Conservation (phyloP, 163 green algal species). For the Scenedesmus sp. region DNA sequence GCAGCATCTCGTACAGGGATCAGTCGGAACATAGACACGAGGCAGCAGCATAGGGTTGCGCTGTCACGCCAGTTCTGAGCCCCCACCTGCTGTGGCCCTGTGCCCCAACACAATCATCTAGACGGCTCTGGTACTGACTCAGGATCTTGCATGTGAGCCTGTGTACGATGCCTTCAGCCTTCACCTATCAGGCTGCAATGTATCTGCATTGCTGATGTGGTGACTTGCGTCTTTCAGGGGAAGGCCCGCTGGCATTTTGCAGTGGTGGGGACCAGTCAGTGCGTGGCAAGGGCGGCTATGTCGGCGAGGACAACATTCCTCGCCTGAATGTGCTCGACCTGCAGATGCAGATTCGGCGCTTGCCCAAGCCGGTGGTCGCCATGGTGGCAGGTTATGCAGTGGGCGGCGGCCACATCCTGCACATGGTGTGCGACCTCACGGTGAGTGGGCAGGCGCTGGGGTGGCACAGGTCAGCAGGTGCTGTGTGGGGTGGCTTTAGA, state of each 20-base stretch:
- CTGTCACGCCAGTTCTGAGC: neutral
- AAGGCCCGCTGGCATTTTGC: constrained; percentile 94
- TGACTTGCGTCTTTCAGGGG: constrained; percentile 68
- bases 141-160: neutral
- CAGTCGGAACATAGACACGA: too few species aligned
- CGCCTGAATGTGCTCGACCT: constrained; percentile 98
- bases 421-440: constrained; percentile 99
- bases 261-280: constrained; percentile 96
- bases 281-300: constrained; percentile 93
- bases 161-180: neutral
- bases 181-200: neutral
- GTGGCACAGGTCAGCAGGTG: too few species aligned
- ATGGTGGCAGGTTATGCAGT: constrained; percentile 98
- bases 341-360: constrained; percentile 94
- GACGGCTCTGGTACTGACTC: neutral
- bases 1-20: too few species aligned
- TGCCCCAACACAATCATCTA: neutral
- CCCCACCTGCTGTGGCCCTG: too few species aligned
- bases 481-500: too few species aligned
- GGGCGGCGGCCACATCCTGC: constrained; percentile 97
- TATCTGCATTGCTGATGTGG: neutral
- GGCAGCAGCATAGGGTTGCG: neutral
- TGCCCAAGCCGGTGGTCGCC: constrained; percentile 95
- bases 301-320: constrained; percentile 90
- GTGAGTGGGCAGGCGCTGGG: constrained; percentile 56